Percentiles rank a stretch among this genome's conserved stretches.
Evolutionary conservation across 2,329 filamentous ascomycete genomes (phyloP).

Genomic region (Calonectria hawksworthii): DNA sequence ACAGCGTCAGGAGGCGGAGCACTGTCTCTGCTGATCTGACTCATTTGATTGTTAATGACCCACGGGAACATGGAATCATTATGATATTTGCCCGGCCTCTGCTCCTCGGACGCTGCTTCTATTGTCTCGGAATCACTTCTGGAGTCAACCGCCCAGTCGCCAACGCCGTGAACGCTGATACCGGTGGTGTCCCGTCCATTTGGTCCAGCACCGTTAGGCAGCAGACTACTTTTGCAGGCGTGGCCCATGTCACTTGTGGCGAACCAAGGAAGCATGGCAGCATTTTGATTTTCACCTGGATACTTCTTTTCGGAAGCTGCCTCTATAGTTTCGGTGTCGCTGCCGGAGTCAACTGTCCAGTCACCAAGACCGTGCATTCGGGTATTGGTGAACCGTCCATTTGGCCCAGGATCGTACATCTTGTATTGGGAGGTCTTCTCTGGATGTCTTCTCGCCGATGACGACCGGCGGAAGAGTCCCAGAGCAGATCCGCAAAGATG

Average conservation of each 20-base stretch:
- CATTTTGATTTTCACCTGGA: neutral
- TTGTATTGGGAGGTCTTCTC: neutral
- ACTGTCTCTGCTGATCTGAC: neutral
- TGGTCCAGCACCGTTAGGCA: neutral
- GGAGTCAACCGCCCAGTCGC: constrained; percentile 7
- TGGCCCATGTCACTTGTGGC: neutral
- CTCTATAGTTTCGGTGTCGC: neutral
- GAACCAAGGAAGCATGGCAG: neutral
- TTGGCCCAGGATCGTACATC: constrained; percentile 11
- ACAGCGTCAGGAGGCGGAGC: neutral
- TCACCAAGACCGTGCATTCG: constrained; percentile 6
- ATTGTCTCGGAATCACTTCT: neutral
- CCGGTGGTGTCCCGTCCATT: neutral
- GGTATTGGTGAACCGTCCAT: neutral
- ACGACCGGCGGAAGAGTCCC: neutral
- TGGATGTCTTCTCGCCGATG: neutral
- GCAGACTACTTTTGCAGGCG: neutral
- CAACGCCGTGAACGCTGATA: constrained; percentile 10
- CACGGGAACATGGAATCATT: neutral
- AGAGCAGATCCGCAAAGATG: neutral
- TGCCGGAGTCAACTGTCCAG: neutral
- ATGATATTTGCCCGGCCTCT: neutral
- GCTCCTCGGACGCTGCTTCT: neutral
- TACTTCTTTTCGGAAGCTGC: neutral
- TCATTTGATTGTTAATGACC: neutral